phyloP scores from a whole-genome alignment of 768 basidiomycete species.

The Rhodotorula paludigena region DNA sequence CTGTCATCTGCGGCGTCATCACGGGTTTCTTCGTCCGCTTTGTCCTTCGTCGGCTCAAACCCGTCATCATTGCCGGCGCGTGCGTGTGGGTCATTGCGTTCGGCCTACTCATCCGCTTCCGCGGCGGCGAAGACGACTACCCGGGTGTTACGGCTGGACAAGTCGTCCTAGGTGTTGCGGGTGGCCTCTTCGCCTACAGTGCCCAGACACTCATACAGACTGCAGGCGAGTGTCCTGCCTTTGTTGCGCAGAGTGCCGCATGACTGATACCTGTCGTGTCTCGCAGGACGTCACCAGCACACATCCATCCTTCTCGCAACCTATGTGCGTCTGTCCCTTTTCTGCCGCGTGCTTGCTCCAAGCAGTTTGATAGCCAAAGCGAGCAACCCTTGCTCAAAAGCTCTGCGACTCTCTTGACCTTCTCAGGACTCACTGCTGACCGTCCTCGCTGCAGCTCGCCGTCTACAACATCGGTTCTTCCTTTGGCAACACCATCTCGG shows the following conservation, averaged over 20 bases:
- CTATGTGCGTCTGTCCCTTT: slow-evolving; percentile 25
- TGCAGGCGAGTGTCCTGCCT: too few relatives aligned
- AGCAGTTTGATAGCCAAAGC: too few relatives aligned
- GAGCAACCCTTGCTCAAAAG: too few relatives aligned
- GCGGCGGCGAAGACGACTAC: slow-evolving; percentile 19
- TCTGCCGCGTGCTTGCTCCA: neutral
- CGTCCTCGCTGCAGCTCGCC: neutral
- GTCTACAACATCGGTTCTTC: slow-evolving; percentile 37
- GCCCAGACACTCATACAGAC: slow-evolving; percentile 43
- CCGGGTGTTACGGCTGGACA: slow-evolving; percentile 42
- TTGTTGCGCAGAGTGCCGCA: too few relatives aligned
- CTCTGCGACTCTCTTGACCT: too few relatives aligned
- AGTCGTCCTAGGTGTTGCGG: slow-evolving; percentile 43
- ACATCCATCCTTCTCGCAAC: slow-evolving; percentile 39
- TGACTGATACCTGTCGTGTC: too few relatives aligned
- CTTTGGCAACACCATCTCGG: slow-evolving; percentile 44
- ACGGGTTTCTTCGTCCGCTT: slow-evolving; percentile 44
- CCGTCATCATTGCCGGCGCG: slow-evolving; percentile 44
- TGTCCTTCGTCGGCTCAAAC: slow-evolving; percentile 43
- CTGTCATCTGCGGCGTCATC: slow-evolving; percentile 42
- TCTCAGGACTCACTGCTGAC: neutral
- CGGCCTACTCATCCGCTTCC: slow-evolving; percentile 44
- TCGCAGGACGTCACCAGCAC: slow-evolving; percentile 44
- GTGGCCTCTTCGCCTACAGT: slow-evolving; percentile 43
- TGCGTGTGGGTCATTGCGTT: slow-evolving; percentile 43